phyloP scores from a whole-genome alignment of 345 rosid genomes.

The Garcia nutans region DNA sequence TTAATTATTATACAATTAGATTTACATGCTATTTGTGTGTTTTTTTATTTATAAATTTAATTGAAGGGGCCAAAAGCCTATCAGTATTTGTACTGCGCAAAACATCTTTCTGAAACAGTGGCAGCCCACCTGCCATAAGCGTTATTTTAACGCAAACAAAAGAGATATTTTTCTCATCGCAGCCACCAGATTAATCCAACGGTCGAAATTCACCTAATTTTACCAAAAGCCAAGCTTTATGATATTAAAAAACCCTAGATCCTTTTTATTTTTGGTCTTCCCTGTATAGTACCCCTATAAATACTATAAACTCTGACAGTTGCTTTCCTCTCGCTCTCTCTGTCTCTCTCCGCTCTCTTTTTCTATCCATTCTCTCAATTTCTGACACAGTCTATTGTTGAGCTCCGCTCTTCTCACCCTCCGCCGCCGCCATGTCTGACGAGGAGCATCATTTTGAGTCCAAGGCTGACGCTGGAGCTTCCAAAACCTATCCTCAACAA shows the following conservation, averaged over 20 bases:
- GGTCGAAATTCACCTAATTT: neutral
- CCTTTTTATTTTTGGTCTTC: neutral
- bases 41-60: no score
- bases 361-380: no score
- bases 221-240: neutral
- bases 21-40: no score
- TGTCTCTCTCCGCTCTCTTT: neutral
- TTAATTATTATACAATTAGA: no score
- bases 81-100: neutral
- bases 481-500: slow-evolving; percentile 35
- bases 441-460: slow-evolving; percentile 42
- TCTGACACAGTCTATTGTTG: no score
- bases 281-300: slow-evolving; percentile 10
- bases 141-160: slow-evolving; percentile 1
- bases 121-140: slow-evolving; percentile 17
- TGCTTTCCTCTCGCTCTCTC: neutral
- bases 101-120: neutral
- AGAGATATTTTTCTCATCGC: neutral
- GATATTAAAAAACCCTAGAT: slow-evolving; percentile 12
- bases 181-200: slow-evolving; percentile 1
- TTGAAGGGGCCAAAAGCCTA: neutral
- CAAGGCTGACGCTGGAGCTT: slow-evolving; percentile 40
- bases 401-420: neutral
- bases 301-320: neutral
- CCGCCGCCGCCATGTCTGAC: slow-evolving; percentile 32